A percentile compares a stretch with the other conserved stretches of the same genome.
Evolutionary conservation across 1,139 yeast genomes (phyloP).

Genomic region (Pichia kudriavzevii): DNA sequence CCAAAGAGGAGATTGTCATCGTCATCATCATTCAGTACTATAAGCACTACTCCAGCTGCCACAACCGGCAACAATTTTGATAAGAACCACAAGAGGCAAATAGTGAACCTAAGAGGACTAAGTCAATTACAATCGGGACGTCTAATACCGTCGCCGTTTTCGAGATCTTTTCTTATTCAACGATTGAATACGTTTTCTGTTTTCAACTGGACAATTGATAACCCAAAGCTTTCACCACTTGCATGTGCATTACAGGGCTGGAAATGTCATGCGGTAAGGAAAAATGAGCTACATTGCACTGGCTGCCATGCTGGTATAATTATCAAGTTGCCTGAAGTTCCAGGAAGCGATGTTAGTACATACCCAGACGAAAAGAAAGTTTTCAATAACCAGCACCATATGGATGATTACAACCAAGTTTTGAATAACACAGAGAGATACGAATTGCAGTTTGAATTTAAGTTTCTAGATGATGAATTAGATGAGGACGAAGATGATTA

Average conservation of each 20-base stretch:
- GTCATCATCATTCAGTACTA: conserved; percentile 13
- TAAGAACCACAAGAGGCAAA: conserved; percentile 9
- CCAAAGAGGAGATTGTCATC: conserved; percentile 14
- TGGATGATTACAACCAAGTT: conserved; percentile 5
- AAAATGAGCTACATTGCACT: conserved; percentile 26
- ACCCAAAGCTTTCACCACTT: conserved; percentile 22
- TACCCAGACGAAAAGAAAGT: conserved; percentile 3
- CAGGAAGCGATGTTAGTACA: neutral
- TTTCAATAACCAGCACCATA: conserved; percentile 10
- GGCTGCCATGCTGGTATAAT: conserved; percentile 24
- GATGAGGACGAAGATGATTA: conserved; percentile 7
- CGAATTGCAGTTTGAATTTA: conserved; percentile 9
- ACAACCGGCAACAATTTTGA: neutral
- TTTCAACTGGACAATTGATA: conserved; percentile 27
- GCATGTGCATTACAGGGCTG: conserved; percentile 28
- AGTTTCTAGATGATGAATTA: conserved; percentile 8
- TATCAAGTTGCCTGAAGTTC: conserved; percentile 13
- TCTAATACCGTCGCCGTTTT: conserved; percentile 11
- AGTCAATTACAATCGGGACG: conserved; percentile 3
- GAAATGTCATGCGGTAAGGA: conserved; percentile 24
- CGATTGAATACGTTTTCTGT: conserved; percentile 26
- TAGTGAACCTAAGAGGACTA: conserved; percentile 8
- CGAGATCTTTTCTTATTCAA: conserved; percentile 15
- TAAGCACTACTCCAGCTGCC: neutral
- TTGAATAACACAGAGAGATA: conserved; percentile 10